A percentile compares a stretch with the other conserved stretches of the same genome.
phyloP scores from a whole-genome alignment of 2,329 filamentous ascomycete species.

The Talaromyces sp. region DNA sequence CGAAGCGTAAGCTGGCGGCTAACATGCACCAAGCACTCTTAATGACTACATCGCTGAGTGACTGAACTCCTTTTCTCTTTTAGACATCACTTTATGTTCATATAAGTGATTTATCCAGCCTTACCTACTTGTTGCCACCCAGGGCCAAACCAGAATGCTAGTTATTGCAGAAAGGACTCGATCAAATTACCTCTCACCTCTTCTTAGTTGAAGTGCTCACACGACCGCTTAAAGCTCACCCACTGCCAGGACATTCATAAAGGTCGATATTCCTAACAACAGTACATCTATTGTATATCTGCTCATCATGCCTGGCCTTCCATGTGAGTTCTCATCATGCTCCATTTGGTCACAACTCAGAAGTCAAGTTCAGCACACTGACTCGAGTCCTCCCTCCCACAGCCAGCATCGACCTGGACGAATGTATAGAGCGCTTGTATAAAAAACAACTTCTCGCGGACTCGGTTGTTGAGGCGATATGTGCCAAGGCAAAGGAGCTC shows the following conservation, averaged over 20 bases:
- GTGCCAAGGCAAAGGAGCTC: slow-evolving; percentile 96
- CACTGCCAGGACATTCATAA: background rate
- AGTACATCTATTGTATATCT: background rate
- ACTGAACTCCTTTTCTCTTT: background rate
- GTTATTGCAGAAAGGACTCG: slow-evolving; percentile 1
- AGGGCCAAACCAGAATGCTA: slow-evolving; percentile 9
- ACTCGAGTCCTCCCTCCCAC: background rate
- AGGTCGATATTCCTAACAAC: background rate
- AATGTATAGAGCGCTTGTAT: slow-evolving; percentile 95
- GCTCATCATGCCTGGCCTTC: slow-evolving; percentile 41
- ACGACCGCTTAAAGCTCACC: slow-evolving; percentile 9
- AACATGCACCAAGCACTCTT: background rate
- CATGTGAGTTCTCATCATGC: slow-evolving; percentile 30
- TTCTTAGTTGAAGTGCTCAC: slow-evolving; percentile 12
- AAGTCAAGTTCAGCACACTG: background rate
- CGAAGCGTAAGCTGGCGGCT: background rate
- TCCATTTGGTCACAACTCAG: background rate
- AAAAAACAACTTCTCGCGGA: slow-evolving; percentile 96
- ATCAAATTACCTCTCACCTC: background rate
- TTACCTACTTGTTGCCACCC: background rate
- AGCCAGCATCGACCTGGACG: slow-evolving; percentile 97
- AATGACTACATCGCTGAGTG: background rate
- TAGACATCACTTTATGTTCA: background rate
- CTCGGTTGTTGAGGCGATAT: slow-evolving; percentile 97
- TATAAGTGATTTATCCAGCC: background rate